Evolutionary conservation across 352 stramenopile species (phyloP), one percentile per base, ranked within the genome.

Genomic region (Phytophthora crassamura): DNA sequence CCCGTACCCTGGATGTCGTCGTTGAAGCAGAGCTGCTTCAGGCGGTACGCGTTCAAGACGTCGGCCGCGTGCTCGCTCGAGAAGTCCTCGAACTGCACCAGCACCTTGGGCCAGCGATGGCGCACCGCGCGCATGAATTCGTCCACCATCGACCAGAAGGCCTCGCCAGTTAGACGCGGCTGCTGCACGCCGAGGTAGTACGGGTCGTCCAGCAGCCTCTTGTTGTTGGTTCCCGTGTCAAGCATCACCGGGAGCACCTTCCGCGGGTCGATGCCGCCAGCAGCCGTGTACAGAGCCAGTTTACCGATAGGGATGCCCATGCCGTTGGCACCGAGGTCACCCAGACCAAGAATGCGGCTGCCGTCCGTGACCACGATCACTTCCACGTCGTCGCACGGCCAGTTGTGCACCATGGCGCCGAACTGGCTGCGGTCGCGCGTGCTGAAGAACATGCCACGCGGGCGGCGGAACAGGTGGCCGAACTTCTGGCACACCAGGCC

Each of bases 1-100:
- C 95, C 97, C 7, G 97, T 99, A 28, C 97, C 97, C 69, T 99
- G 97, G 67, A 99, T 99, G 72, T 99, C 97, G 81, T 99, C 97
- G 74, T 99, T 99, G 72, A 98, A 98, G 69, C 93, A 98, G 30
- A 98, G 74, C 61, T 98, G 86, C 59, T 97, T 89, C 18, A 98
- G 56, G n/a, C 95, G 86, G 75, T 99, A 99, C 15, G 95, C 95
- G 53, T 98, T 95, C 34, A 99, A 69, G 25, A 99, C 81, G 35
- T 93, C 84, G 4, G 88, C 83, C n/a, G 90, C 90, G 62, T 94
- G 80, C 59, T 93, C 84, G 50, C 85, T 97, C 9, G 87, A 92
- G 63, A 99, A 99, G 80, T 99, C 97, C 72, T 99, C 97, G 72
- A 98, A 99, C 74, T 99, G 96, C 11, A 99, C 90, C 4, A 99